Conservation (phyloP, 2,329 filamentous ascomycete species). For the Paramyrothecium roridum region DNA sequence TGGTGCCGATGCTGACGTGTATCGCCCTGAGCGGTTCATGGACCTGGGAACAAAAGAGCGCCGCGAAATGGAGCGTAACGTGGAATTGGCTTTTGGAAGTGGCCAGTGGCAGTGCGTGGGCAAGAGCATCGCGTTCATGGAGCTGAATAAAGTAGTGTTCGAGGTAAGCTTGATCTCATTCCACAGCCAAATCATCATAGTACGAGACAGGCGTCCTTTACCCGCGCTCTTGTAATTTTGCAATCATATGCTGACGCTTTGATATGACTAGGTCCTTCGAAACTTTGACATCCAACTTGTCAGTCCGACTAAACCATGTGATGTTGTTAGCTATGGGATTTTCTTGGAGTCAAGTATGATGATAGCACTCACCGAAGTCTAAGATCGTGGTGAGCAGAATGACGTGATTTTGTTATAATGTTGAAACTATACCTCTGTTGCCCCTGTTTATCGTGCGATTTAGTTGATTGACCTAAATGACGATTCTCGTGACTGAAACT, state of each 20-base stretch:
- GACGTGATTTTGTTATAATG: too few species aligned
- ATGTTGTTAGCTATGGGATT: not conserved
- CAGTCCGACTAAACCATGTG: not conserved
- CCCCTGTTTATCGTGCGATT: too few species aligned
- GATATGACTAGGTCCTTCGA: not conserved
- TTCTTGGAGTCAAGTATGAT: not conserved
- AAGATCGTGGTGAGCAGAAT: too few species aligned
- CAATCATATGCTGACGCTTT: too few species aligned
- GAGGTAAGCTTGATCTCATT: constrained; percentile 1
- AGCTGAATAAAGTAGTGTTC: constrained; percentile 1
- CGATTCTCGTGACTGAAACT: too few species aligned
- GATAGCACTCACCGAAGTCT: not conserved
- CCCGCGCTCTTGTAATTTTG: too few species aligned
- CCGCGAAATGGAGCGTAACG: not conserved
- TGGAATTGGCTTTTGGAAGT: not conserved
- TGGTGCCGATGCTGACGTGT: not conserved
- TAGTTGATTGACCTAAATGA: too few species aligned
- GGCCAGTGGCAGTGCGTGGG: not conserved
- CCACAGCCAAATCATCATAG: too few species aligned
- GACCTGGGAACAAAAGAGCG: not conserved
- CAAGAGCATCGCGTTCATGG: not conserved
- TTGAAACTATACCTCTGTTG: too few species aligned
- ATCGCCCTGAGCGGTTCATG: not conserved
- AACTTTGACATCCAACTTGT: constrained; percentile 1
- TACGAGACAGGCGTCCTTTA: too few species aligned